phyloP scores from a whole-genome alignment of 1,284 basidiomycete species.

The Ustilago sp. region DNA sequence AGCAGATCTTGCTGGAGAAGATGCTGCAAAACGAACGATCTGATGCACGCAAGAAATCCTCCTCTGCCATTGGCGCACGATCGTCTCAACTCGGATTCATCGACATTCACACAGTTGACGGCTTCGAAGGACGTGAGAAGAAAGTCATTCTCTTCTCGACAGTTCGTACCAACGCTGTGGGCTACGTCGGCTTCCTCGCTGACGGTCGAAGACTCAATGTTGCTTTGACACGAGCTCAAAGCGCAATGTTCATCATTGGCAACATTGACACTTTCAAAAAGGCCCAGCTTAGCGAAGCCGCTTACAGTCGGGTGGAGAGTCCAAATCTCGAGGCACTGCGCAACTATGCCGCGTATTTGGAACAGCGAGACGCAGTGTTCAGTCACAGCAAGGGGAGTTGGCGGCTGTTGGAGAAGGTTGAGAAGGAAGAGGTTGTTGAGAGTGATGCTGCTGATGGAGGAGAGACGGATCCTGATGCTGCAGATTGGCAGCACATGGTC shows the following conservation, averaged over 20 bases:
- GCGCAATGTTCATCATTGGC: conserved; percentile 90
- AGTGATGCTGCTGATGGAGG: conserved; percentile 21
- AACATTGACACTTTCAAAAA: conserved; percentile 77
- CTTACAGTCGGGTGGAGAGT: conserved; percentile 47
- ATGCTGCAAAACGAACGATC: conserved; percentile 54
- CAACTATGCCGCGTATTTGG: conserved; percentile 40
- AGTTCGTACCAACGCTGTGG: conserved; percentile 78
- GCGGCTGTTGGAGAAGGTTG: conserved; percentile 8
- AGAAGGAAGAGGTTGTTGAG: conserved; percentile 14
- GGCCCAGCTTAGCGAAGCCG: conserved; percentile 53
- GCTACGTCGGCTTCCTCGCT: conserved; percentile 87
- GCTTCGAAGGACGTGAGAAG: conserved; percentile 95
- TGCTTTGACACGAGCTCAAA: conserved; percentile 90
- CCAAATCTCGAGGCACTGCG: conserved; percentile 42
- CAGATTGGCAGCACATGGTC: conserved; percentile 34
- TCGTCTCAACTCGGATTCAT: conserved; percentile 72
- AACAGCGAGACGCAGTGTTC: conserved; percentile 22
- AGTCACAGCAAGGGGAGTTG: background rate
- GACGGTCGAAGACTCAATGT: conserved; percentile 98
- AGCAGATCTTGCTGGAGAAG: conserved; percentile 57
- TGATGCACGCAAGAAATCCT: conserved; percentile 25
- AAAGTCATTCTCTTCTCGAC: conserved; percentile 93
- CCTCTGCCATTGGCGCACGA: conserved; percentile 14
- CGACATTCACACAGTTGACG: conserved; percentile 93
- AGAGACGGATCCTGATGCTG: conserved; percentile 22